Evolutionary conservation across 2,329 filamentous ascomycete genomes (phyloP).

Genomic region (Aspergillus fumigatiaffinis): DNA sequence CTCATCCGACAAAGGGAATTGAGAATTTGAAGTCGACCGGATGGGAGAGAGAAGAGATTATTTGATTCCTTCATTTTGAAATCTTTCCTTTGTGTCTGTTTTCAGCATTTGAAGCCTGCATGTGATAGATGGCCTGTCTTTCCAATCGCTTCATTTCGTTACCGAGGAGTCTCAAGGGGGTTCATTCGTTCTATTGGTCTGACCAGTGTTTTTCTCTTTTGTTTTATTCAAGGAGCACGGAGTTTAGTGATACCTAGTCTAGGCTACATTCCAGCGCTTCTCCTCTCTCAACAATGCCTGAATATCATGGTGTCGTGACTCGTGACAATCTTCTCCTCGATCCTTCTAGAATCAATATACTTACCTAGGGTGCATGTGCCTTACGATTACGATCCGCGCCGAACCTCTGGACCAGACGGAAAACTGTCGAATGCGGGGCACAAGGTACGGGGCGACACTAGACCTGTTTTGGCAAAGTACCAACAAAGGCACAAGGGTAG

Average conservation of each 20-base stretch:
- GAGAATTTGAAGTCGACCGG: conserved; percentile 64
- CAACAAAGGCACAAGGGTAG: neutral
- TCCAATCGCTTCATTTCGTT: neutral
- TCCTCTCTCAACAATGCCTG: neutral
- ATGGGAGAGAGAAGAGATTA: conserved; percentile 79
- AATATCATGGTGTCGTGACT: neutral
- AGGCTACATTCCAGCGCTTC: neutral
- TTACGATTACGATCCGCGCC: neutral
- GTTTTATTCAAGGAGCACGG: neutral
- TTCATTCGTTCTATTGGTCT: neutral
- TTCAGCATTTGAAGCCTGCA: neutral
- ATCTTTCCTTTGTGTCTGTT: neutral
- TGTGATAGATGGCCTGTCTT: neutral
- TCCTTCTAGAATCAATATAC: neutral
- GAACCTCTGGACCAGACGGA: neutral
- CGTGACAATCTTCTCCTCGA: neutral
- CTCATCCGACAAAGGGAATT: conserved; percentile 68
- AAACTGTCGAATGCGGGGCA: conserved; percentile 16
- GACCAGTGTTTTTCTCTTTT: neutral
- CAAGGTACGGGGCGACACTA: conserved; percentile 11
- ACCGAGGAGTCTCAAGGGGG: neutral
- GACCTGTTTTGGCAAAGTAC: conserved; percentile 19
- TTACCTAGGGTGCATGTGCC: neutral
- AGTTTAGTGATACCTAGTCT: neutral
- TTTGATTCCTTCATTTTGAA: conserved; percentile 36